Evolutionary conservation across 352 stramenopile species (phyloP).

Genomic region (Phytophthora boehmeriae): DNA sequence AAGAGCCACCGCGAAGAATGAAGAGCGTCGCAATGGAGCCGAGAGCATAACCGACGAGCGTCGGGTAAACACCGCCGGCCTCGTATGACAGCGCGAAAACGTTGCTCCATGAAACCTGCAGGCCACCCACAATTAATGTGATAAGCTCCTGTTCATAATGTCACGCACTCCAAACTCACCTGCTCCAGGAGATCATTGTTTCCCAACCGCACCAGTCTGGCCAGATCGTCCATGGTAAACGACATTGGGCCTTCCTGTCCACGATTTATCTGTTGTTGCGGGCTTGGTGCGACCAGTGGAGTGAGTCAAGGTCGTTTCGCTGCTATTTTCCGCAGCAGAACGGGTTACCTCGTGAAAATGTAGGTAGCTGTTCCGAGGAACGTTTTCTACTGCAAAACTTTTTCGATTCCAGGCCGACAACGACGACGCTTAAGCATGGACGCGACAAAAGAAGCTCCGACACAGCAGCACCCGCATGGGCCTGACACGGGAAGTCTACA

Average conservation of each 20-base stretch:
- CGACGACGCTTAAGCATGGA: constrained; percentile 8
- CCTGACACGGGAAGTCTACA: constrained; percentile 23
- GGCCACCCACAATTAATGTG: neutral
- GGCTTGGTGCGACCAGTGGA: neutral
- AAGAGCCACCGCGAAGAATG: constrained; percentile 28
- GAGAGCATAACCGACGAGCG: constrained; percentile 58
- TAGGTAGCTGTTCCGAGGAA: neutral
- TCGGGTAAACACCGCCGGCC: constrained; percentile 62
- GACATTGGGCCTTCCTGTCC: constrained; percentile 2
- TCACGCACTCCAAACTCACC: constrained; percentile 13
- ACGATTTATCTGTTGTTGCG: neutral
- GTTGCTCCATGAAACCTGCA: constrained; percentile 49
- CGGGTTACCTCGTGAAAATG: neutral
- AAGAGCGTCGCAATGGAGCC: constrained; percentile 48
- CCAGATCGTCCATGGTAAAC: constrained; percentile 35
- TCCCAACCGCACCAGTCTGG: constrained; percentile 25
- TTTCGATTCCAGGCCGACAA: neutral
- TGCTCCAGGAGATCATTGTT: constrained; percentile 29
- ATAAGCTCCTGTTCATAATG: neutral
- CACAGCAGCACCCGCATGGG: constrained; percentile 18
- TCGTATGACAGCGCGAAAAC: constrained; percentile 58
- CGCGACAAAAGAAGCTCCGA: constrained; percentile 9
- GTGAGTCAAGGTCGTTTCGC: constrained; percentile 19
- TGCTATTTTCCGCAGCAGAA: constrained; percentile 14
- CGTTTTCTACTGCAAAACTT: neutral